Evolutionary conservation across 305 asterid genomes (phyloP).

Genomic region (Withania somnifera): DNA sequence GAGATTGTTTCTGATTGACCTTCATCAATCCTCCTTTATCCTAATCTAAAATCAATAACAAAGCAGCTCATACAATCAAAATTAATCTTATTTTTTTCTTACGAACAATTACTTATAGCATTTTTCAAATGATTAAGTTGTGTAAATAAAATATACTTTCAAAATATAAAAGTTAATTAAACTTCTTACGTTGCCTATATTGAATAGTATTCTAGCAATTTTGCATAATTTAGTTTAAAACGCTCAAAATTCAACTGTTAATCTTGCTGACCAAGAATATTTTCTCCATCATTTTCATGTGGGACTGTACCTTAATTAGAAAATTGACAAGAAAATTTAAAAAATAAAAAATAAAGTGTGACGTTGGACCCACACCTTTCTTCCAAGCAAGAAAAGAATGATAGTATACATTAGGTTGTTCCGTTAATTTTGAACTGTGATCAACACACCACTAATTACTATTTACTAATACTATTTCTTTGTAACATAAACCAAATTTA

Average conservation of each 20-base stretch:
- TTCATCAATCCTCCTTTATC: too few species aligned
- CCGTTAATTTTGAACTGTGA: not conserved
- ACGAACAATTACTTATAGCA: too few species aligned
- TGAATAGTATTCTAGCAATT: not conserved
- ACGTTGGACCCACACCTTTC: conserved; percentile 20
- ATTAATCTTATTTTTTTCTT: too few species aligned
- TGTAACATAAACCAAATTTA: not conserved
- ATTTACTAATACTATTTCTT: not conserved
- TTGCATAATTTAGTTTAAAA: not conserved
- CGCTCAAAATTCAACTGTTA: not conserved
- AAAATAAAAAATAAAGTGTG: conserved; percentile 8
- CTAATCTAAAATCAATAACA: too few species aligned
- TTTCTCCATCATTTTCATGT: conserved; percentile 16
- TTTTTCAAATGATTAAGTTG: too few species aligned
- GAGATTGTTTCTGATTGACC: too few species aligned
- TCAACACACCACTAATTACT: not conserved
- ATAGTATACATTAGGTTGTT: not conserved
- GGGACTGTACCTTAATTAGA: not conserved
- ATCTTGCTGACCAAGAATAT: conserved; percentile 4
- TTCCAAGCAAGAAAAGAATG: conserved; percentile 7
- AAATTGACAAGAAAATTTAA: not conserved
- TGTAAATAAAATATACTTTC: too few species aligned
- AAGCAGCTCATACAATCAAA: too few species aligned
- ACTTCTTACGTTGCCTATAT: not conserved
- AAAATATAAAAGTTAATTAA: not conserved